Evolutionary conservation across 2,329 filamentous ascomycete species (phyloP).

Genomic region (Trichoderma harzianum): DNA sequence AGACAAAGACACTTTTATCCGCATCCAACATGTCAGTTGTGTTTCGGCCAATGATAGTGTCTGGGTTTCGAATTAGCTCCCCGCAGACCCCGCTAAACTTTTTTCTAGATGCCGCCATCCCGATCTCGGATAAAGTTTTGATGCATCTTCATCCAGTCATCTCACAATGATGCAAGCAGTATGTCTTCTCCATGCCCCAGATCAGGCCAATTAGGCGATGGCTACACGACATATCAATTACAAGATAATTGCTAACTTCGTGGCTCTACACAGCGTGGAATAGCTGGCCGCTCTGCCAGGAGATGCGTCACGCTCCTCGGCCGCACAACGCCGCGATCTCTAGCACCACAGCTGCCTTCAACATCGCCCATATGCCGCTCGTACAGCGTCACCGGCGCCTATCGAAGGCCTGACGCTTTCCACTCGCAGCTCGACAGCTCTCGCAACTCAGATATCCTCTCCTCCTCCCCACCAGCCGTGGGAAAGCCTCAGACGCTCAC

Average conservation of each 20-base stretch:
- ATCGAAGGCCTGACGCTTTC: background rate
- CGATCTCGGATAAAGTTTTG: background rate
- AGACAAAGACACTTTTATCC: background rate
- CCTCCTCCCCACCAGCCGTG: slow-evolving; percentile 18
- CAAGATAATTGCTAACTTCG: background rate
- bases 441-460: background rate
- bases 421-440: background rate
- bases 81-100: background rate
- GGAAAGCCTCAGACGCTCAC: slow-evolving; percentile 70
- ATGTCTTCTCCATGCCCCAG: background rate
- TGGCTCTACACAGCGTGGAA: background rate
- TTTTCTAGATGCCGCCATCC: background rate
- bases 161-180: background rate
- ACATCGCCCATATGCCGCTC: background rate
- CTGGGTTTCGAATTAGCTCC: background rate
- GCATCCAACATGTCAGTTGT: background rate
- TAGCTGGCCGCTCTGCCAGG: background rate
- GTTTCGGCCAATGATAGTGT: background rate
- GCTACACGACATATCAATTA: background rate
- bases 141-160: background rate
- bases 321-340: background rate
- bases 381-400: background rate
- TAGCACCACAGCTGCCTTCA: background rate
- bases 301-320: background rate
- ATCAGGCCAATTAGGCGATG: background rate